A percentile compares a stretch with the other conserved stretches of the same genome.
Evolutionary conservation across 116 monocot species (phyloP).

Genomic region (Zostera marina): DNA sequence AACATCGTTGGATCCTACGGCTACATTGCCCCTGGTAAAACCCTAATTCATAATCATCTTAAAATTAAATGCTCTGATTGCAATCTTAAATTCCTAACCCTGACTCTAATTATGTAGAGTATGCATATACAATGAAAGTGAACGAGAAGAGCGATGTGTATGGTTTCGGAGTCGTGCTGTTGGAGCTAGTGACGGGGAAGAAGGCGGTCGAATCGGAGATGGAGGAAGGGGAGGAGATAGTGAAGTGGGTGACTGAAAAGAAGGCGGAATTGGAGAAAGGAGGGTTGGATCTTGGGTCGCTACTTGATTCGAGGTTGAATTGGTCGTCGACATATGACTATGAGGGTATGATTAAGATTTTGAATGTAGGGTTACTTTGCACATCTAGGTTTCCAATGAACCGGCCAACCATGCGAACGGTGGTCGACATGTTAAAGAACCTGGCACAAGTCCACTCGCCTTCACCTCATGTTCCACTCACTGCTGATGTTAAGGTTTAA

Average conservation of each 20-base stretch:
- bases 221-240: conserved; percentile 33
- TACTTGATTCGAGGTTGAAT: conserved; percentile 20
- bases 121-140: conserved; percentile 56
- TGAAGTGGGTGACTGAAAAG: conserved; percentile 25
- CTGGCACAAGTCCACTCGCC: too few relatives aligned
- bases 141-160: conserved; percentile 96
- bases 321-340: conserved; percentile 10
- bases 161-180: conserved; percentile 79
- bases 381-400: conserved; percentile 34
- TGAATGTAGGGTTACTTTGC: conserved; percentile 39
- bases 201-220: conserved; percentile 52
- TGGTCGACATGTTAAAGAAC: conserved; percentile 26
- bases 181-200: conserved; percentile 75
- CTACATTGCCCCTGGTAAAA: conserved; percentile 58
- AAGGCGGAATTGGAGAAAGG: conserved; percentile 2
- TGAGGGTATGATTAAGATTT: conserved; percentile 24
- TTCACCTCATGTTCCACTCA: too few relatives aligned
- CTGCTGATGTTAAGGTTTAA: too few relatives aligned
- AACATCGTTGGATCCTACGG: conserved; percentile 42
- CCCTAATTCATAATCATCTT: not conserved
- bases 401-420: conserved; percentile 40
- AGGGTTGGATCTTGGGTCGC: not conserved
- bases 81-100: too few relatives aligned
- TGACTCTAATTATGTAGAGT: conserved; percentile 23
- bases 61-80: not conserved